These are phyloP conservation scores for Fragaria ananassa DNA, from an alignment of 306 rosid species.

Conservation along the genomic window DNA sequence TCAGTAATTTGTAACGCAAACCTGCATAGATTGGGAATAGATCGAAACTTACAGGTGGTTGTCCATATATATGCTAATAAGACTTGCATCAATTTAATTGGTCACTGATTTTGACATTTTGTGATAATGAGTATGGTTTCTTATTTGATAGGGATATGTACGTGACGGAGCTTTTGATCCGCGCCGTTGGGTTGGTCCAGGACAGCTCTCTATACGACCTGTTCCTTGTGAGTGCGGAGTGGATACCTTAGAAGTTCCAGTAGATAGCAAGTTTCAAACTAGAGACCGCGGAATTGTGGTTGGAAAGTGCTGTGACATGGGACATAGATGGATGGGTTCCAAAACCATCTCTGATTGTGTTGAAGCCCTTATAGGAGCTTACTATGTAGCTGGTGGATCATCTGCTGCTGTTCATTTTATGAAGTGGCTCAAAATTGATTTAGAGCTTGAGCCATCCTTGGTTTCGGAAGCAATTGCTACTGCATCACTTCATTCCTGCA, in stretches of 20 bases:
- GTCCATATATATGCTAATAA: not conserved
- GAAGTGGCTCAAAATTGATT: constrained; percentile 77
- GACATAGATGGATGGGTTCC: constrained; percentile 91
- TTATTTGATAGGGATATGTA: constrained; percentile 58
- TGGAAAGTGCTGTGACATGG: constrained; percentile 79
- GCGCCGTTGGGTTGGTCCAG: constrained; percentile 96
- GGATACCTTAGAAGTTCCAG: constrained; percentile 77
- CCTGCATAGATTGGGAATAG: constrained; percentile 64
- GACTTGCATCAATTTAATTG: not conserved
- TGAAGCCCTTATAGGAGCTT: constrained; percentile 94
- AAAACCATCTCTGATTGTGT: constrained; percentile 87
- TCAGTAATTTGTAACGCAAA: constrained; percentile 62
- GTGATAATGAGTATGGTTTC: constrained; percentile 22
- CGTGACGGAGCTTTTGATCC: constrained; percentile 90
- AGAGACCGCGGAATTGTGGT: constrained; percentile 67
- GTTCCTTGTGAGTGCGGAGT: constrained; percentile 73
- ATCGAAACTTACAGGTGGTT: constrained; percentile 66
- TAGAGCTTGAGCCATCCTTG: constrained; percentile 63
- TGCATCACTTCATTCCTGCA: constrained; percentile 54
- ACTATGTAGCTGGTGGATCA: constrained; percentile 75
- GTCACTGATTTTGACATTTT: not conserved
- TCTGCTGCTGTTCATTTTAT: constrained; percentile 69
- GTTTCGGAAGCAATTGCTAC: constrained; percentile 60
- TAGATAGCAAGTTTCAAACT: constrained; percentile 57
- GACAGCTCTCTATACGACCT: constrained; percentile 53